phyloP scores from a whole-genome alignment of 2,329 filamentous ascomycete genomes.

The Fusarium aywerte region DNA sequence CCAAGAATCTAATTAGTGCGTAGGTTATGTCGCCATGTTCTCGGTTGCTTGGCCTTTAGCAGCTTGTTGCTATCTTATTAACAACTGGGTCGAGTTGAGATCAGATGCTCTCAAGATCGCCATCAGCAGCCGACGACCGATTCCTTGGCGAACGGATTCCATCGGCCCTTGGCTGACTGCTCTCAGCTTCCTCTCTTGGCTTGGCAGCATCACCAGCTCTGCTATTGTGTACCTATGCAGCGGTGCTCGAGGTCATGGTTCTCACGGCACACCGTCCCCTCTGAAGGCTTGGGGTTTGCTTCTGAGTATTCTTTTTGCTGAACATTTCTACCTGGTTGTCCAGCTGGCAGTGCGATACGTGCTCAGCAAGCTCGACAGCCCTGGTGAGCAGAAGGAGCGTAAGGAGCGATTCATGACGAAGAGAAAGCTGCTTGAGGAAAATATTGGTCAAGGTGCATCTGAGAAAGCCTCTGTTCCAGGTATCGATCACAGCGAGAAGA shows the following conservation, averaged over 20 bases:
- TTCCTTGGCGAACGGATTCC: slow-evolving; percentile 88
- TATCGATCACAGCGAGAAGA: slow-evolving; percentile 66
- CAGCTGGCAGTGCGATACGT: slow-evolving; percentile 77
- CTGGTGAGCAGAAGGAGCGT: slow-evolving; percentile 85
- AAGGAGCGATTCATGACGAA: slow-evolving; percentile 83
- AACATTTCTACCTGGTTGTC: slow-evolving; percentile 87
- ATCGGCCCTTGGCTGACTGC: slow-evolving; percentile 93
- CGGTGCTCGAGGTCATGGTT: slow-evolving; percentile 68
- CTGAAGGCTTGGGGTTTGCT: slow-evolving; percentile 85
- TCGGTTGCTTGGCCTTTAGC: slow-evolving; percentile 96
- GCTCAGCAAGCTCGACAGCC: slow-evolving; percentile 84
- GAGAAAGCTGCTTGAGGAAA: slow-evolving; percentile 81
- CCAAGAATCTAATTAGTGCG: slow-evolving; percentile 11
- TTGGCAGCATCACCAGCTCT: slow-evolving; percentile 87
- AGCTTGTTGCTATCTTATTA: slow-evolving; percentile 86
- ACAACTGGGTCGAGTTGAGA: slow-evolving; percentile 96
- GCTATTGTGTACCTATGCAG: slow-evolving; percentile 92
- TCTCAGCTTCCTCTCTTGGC: slow-evolving; percentile 90
- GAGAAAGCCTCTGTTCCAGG: slow-evolving; percentile 60
- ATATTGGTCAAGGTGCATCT: slow-evolving; percentile 67
- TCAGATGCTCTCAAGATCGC: slow-evolving; percentile 96
- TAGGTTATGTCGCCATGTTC: slow-evolving; percentile 88
- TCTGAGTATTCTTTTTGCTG: slow-evolving; percentile 82
- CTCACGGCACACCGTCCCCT: slow-evolving; percentile 72
- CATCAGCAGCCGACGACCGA: slow-evolving; percentile 86